These are phyloP conservation scores for Pseudonitzschia delicatissima DNA, from an alignment of 108 stramenopile genomes.

Conservation along the genomic window DNA sequence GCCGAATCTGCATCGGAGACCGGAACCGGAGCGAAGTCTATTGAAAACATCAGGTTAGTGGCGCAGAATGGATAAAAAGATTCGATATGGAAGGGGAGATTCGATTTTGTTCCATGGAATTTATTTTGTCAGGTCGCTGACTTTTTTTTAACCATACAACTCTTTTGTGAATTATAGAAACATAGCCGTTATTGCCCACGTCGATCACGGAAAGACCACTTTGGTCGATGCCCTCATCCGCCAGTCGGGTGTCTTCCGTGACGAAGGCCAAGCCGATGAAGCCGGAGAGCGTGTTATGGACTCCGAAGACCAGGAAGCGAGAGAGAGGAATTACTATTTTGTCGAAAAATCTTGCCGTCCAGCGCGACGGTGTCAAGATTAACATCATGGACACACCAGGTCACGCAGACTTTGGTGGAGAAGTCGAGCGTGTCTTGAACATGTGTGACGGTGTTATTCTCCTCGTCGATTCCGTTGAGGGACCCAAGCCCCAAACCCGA, in stretches of 20 bases:
- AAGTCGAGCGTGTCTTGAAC: constrained; percentile 94
- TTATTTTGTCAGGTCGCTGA: background rate
- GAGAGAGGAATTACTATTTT: constrained; percentile 99
- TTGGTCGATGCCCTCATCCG: constrained; percentile 93
- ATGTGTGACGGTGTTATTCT: constrained; percentile 98
- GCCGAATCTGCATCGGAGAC: background rate
- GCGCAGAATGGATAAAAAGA: background rate
- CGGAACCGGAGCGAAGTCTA: background rate
- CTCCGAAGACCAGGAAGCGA: constrained; percentile 93
- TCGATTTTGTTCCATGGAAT: no score
- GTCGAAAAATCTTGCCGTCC: constrained; percentile 95
- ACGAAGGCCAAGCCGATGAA: constrained; percentile 84
- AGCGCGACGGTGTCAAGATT: constrained; percentile 90
- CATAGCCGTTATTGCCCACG: constrained; percentile 88
- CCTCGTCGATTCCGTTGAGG: constrained; percentile 97
- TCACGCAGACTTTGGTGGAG: constrained; percentile 99
- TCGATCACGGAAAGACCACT: constrained; percentile 98
- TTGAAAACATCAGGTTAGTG: constrained; percentile 10
- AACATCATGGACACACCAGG: constrained; percentile 99
- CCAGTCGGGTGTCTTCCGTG: constrained; percentile 93
- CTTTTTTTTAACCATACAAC: background rate
- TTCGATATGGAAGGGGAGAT: no score
- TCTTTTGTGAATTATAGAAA: constrained; percentile 29
- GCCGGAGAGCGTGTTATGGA: constrained; percentile 96
- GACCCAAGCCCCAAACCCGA: constrained; percentile 98